Evolutionary conservation across 1,284 basidiomycete species (phyloP).

Genomic region (Schizophyllum commune): DNA sequence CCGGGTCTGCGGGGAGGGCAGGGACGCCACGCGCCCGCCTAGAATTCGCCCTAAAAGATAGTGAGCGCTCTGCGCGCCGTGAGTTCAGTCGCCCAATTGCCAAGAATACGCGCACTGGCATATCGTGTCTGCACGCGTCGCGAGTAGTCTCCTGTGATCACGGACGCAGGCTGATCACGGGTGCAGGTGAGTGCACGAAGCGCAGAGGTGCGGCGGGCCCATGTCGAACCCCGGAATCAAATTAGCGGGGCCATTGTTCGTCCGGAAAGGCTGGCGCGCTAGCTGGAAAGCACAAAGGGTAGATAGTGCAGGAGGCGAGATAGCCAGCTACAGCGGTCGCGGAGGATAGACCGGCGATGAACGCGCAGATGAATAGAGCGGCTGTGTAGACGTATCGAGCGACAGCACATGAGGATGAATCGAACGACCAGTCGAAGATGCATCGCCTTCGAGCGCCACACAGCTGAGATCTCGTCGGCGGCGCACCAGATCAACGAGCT

Average conservation of each 20-base stretch:
- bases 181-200: too few relatives aligned
- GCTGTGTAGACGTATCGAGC: neutral
- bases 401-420: neutral
- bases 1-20: neutral
- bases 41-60: neutral
- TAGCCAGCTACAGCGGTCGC: neutral
- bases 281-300: neutral
- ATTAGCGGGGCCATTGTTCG: too few relatives aligned
- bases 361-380: neutral
- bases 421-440: neutral
- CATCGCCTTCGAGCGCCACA: neutral
- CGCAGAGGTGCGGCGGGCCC: too few relatives aligned
- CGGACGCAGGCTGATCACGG: too few relatives aligned
- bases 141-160: too few relatives aligned
- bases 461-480: neutral
- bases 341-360: neutral
- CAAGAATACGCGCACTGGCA: neutral
- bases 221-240: too few relatives aligned
- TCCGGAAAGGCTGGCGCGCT: neutral
- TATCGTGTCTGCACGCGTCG: too few relatives aligned
- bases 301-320: neutral
- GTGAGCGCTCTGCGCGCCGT: neutral
- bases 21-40: neutral
- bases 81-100: neutral
- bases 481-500: neutral